Evolutionary conservation across 2,329 filamentous ascomycete genomes (phyloP), one percentile per base, ranked within the genome.

Genomic region (Penicillium sp.): DNA sequence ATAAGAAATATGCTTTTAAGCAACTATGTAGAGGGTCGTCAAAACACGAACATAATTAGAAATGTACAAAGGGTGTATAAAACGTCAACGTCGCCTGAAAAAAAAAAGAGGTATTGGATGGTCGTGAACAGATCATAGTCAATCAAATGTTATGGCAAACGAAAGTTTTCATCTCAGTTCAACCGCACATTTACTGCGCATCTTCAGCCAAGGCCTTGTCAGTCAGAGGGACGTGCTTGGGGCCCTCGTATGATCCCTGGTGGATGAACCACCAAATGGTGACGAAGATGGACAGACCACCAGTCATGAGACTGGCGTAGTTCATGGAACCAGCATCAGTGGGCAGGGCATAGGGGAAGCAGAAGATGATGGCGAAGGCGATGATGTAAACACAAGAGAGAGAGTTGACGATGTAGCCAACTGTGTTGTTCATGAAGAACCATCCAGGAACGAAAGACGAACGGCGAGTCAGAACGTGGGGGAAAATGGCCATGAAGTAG

Each of bases 311-410:
- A 60, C 74, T 79, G 11, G 77, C 74, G 63, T 83, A 84, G 60
- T 84, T 84, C 82, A 84, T 84, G 3, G 69, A 74, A 31, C 68
- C 65, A 2, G 77, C 76, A 53, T 75, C 67, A 5, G 78, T 75
- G 10, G 79, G 77, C 47, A 81, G 59, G 1, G 71, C 66, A 56
- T 76, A 81, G 0, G 81, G 83, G 72, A 86, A 86, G 64, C 82
- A 85, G 70, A 82, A 86, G 54, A 86, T 80, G n/a, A 83, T 72
- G 49, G 82, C 75, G 60, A 85, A 86, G 18, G 83, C 71, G 1
- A 77, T 63, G 51, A 86, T 85, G 49, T 84, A 80, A 39, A 79
- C 61, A 14, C 83, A 80, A 6, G 81, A 74, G 4, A 79, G 58
- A 10, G 70, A 52, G 60, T 86, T 86, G 62, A 86, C 64, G 2